These are phyloP conservation scores for Ophiostoma pallidulum DNA, from an alignment of 2,329 filamentous ascomycete species.

Conservation along the genomic window DNA sequence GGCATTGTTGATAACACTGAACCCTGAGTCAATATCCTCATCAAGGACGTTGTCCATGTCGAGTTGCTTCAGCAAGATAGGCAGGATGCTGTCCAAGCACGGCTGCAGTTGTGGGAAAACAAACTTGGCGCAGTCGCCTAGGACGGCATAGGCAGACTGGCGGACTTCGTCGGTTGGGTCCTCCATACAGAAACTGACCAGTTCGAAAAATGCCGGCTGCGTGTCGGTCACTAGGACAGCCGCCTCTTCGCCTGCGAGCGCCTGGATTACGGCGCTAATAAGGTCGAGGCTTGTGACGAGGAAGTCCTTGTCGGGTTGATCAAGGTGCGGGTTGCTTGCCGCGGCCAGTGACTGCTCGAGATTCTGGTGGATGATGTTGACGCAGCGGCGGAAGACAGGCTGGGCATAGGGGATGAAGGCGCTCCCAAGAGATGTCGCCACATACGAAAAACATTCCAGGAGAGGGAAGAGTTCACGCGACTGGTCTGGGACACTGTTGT, in stretches of 20 bases:
- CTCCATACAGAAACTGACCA: constrained; percentile 86
- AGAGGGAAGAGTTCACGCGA: constrained; percentile 90
- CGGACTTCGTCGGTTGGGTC: constrained; percentile 85
- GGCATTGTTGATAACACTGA: constrained; percentile 94
- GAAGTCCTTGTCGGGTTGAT: constrained; percentile 92
- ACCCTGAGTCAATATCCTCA: constrained; percentile 73
- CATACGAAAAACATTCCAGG: constrained; percentile 92
- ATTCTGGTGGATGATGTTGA: constrained; percentile 85
- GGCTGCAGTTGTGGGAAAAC: constrained; percentile 74
- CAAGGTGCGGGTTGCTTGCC: constrained; percentile 56
- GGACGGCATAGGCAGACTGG: constrained; percentile 88
- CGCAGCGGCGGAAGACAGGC: constrained; percentile 79
- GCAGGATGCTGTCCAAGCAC: constrained; percentile 63
- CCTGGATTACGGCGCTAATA: constrained; percentile 86
- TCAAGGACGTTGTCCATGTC: constrained; percentile 69
- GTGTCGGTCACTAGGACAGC: constrained; percentile 66
- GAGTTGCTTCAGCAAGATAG: constrained; percentile 76
- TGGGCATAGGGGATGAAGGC: constrained; percentile 76
- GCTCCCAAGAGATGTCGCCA: constrained; percentile 75
- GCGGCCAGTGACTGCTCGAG: constrained; percentile 70
- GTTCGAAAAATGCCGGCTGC: constrained; percentile 78
- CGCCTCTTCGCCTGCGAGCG: constrained; percentile 64
- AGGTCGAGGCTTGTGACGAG: constrained; percentile 90
- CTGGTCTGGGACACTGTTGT: constrained; percentile 77
- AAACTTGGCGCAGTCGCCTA: constrained; percentile 91